Conservation (phyloP, 495 filamentous ascomycete genomes). For the Hyphodiscus hymeniophilus region DNA sequence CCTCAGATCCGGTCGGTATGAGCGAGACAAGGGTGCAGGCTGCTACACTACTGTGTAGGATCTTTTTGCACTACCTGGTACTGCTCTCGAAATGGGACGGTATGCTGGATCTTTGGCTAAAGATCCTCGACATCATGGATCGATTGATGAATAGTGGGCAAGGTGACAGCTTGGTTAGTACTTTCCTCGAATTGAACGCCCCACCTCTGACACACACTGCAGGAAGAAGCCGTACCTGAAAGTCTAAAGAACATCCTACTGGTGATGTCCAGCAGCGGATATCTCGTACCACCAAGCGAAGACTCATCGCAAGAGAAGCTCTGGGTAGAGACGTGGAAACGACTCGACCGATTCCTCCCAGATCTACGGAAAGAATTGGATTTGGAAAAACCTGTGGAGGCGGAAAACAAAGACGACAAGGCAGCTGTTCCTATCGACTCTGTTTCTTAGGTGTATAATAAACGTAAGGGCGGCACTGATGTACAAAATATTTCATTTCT, state of each 20-base stretch:
- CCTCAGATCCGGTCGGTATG: constrained; percentile 88
- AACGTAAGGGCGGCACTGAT: background rate
- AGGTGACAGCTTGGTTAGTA: constrained; percentile 75
- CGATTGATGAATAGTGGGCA: constrained; percentile 94
- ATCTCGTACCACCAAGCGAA: constrained; percentile 65
- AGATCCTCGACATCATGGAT: constrained; percentile 91
- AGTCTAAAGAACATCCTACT: constrained; percentile 93
- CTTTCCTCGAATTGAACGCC: background rate
- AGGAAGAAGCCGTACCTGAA: constrained; percentile 95
- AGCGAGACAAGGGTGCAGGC: constrained; percentile 89
- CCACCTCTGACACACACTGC: constrained; percentile 1
- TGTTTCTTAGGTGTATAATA: background rate
- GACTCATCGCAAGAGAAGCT: constrained; percentile 50
- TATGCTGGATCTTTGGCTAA: constrained; percentile 90
- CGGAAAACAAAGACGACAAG: constrained; percentile 3
- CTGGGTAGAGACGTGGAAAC: constrained; percentile 78
- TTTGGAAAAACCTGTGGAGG: constrained; percentile 25
- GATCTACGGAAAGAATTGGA: constrained; percentile 50
- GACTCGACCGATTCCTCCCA: constrained; percentile 85
- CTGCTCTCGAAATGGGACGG: constrained; percentile 76
- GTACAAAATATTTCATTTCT: background rate
- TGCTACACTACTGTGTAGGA: constrained; percentile 84
- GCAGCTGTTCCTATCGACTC: background rate
- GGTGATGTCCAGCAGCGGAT: constrained; percentile 88
- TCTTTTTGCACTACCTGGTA: constrained; percentile 90